phyloP scores from a whole-genome alignment of 2,329 filamentous ascomycete genomes.

The Alternaria metachromatica region DNA sequence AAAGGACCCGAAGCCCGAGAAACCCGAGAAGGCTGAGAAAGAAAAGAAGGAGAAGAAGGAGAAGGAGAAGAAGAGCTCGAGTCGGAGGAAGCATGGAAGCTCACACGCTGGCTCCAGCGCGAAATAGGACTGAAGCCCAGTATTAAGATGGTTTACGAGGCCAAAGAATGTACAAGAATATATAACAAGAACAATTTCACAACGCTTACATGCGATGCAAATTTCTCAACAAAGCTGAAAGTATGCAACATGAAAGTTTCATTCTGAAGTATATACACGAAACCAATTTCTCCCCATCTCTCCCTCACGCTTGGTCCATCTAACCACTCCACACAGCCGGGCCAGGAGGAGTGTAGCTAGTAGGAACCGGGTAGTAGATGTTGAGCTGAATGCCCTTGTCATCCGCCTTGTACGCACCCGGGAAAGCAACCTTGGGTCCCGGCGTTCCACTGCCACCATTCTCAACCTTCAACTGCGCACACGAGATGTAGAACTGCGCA shows the following conservation, averaged over 20 bases:
- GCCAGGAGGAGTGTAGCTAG: slow-evolving; percentile 27
- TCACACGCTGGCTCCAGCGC: slow-evolving; percentile 13
- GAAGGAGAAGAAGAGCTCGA: slow-evolving; percentile 14
- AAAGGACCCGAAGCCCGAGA: neutral
- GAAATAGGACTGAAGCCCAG: neutral
- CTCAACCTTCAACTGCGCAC: slow-evolving; percentile 54
- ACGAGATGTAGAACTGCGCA: slow-evolving; percentile 54
- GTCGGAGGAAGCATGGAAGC: slow-evolving; percentile 15
- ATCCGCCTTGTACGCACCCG: slow-evolving; percentile 43
- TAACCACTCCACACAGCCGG: slow-evolving; percentile 29
- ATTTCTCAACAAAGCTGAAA: neutral
- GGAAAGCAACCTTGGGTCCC: slow-evolving; percentile 47
- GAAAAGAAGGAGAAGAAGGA: slow-evolving; percentile 8
- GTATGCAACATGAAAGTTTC: neutral
- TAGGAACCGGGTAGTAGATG: slow-evolving; percentile 35
- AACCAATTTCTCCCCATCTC: neutral
- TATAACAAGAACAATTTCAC: neutral
- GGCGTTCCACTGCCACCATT: slow-evolving; percentile 47
- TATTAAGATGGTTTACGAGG: neutral
- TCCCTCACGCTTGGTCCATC: neutral
- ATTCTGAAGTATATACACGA: neutral
- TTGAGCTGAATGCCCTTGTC: slow-evolving; percentile 37
- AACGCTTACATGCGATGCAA: neutral
- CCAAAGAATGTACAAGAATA: slow-evolving; percentile 3
- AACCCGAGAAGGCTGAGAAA: neutral